These are phyloP conservation scores for Geotrichum phurueaensis DNA, from an alignment of 1,139 yeast species.

Conservation along the genomic window DNA sequence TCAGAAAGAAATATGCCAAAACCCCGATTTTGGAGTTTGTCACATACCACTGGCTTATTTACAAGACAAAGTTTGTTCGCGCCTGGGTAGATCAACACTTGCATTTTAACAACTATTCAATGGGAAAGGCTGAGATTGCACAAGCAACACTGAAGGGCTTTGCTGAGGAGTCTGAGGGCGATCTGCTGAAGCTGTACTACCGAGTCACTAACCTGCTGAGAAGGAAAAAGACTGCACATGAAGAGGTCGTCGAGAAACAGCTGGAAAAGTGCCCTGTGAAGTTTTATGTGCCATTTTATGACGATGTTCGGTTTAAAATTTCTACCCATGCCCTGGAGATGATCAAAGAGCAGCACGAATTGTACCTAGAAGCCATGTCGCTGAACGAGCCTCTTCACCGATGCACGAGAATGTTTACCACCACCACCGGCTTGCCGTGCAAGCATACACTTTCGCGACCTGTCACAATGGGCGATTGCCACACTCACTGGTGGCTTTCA, in stretches of 20 bases:
- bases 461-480: constrained; percentile 16
- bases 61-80: constrained; percentile 18
- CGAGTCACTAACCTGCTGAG: constrained; percentile 4
- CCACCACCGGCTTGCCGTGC: constrained; percentile 18
- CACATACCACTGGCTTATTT: constrained; percentile 15
- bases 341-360: constrained; percentile 18
- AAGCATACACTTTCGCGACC: constrained; percentile 18
- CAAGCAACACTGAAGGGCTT: constrained; percentile 13
- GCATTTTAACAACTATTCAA: constrained; percentile 18
- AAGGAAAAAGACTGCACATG: constrained; percentile 11
- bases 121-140: constrained; percentile 18
- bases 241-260: constrained; percentile 9
- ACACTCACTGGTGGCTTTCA: constrained; percentile 19
- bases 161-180: constrained; percentile 12
- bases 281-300: constrained; percentile 18
- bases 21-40: constrained; percentile 13
- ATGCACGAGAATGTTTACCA: constrained; percentile 18
- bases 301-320: constrained; percentile 18
- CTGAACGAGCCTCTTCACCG: constrained; percentile 9
- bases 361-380: constrained; percentile 16
- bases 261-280: constrained; percentile 15
- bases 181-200: constrained; percentile 15
- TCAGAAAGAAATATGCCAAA: constrained; percentile 11
- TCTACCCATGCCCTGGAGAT: constrained; percentile 18
- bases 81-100: constrained; percentile 19